Evolutionary conservation across 768 basidiomycete species (phyloP).

Genomic region (Galerina sulciceps): DNA sequence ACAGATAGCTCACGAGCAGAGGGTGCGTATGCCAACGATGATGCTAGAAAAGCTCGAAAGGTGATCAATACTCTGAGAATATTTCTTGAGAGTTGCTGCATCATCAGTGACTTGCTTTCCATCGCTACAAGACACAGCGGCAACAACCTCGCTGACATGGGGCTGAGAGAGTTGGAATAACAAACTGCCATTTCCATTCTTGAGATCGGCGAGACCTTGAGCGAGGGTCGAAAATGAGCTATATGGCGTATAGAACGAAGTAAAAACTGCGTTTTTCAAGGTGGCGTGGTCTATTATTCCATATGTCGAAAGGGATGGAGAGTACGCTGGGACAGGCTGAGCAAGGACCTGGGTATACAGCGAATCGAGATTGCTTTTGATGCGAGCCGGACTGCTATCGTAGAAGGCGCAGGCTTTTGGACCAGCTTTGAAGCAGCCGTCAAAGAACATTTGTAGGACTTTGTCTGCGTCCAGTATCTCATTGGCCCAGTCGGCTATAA

Average conservation of each 20-base stretch:
- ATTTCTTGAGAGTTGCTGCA: background rate
- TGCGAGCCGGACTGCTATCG: conserved; percentile 32
- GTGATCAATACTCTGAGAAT: background rate
- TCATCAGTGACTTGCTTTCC: background rate
- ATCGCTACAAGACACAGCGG: background rate
- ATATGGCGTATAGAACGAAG: conserved; percentile 37
- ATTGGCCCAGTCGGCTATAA: conserved; percentile 36
- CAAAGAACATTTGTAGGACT: conserved; percentile 36
- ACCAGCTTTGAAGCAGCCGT: conserved; percentile 40
- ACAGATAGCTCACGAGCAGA: background rate
- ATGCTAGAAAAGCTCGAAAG: background rate
- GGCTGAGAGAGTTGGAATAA: background rate
- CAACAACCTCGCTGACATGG: background rate
- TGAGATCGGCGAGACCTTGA: conserved; percentile 36
- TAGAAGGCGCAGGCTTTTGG: conserved; percentile 40
- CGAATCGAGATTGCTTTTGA: conserved; percentile 35
- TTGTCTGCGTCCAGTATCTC: conserved; percentile 43
- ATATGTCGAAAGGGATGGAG: conserved; percentile 21
- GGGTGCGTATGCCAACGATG: background rate
- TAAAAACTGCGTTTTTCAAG: conserved; percentile 34
- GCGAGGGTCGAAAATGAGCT: conserved; percentile 34
- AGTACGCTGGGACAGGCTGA: conserved; percentile 36
- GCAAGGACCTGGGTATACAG: conserved; percentile 33
- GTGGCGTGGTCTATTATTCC: conserved; percentile 39
- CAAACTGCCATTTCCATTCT: conserved; percentile 28